Base-by-base conservation (phyloP, 768 basidiomycete species). In the Lyophyllum atratum region DNA sequence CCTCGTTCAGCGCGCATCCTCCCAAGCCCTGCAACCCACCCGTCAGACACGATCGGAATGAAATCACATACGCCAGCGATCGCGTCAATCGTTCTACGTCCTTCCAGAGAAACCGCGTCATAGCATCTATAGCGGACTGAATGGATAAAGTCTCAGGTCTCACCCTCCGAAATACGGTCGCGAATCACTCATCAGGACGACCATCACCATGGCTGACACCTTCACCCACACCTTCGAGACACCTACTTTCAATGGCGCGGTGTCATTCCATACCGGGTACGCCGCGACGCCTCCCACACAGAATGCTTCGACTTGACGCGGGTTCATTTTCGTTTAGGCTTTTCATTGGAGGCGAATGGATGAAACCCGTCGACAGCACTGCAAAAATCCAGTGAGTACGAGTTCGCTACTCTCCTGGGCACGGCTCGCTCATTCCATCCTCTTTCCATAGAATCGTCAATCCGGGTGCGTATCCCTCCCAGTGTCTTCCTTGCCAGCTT, bases 301-400 rank as follows among this genome's bases (percentile, higher is more conserved):
- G 21, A 4, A 48, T 2, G 19, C 15, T 24, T 29, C n/a, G 19
- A 25, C 17, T n/a, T 5, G 4, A 31, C n/a, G n/a, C n/a, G n/a
- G n/a, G n/a, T n/a, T n/a, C n/a, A n/a, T n/a, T 19, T 40, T 4
- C 17, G 3, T 28, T 12, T 14, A 64, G 65, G 25, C 66, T 89
- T 60, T 90, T 83, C 76, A 86, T 91, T 66, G 74, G 80, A 65
- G 82, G 82, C 59, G 64, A 87, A 69, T 90, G 78, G 65, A 68
- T 77, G 19, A 80, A 82, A 21, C 81, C 81, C n/a, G 70, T 74
- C 15, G 72, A 78, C 4, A 28, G 6, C 2, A 65, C 71, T 2
- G 79, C 73, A 29, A 80, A 77, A 15, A 83, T 89, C 65, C 85
- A 86, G 86, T 87, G 60, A 64, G 84, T 17, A 4, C 34, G 42